A percentile compares a stretch with the other conserved stretches of the same genome.
These are phyloP conservation scores for Cerrena zonata DNA, from an alignment of 1,284 basidiomycete species.

Conservation along the genomic window DNA sequence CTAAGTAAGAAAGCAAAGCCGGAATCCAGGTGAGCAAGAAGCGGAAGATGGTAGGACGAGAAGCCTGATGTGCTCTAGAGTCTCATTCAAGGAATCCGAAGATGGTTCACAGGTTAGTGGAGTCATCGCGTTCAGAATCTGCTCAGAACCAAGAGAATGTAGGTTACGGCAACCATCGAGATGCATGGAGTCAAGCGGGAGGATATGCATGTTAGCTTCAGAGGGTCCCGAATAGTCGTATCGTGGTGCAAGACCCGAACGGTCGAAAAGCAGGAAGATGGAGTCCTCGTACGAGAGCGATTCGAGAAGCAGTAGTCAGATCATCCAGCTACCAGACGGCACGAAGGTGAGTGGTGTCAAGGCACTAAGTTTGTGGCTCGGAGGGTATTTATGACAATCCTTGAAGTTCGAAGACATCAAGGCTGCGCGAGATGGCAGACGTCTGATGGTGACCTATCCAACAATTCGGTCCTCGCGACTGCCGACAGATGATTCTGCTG, in stretches of 20 bases:
- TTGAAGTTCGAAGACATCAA: slow-evolving; percentile 70
- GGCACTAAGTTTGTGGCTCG: background rate
- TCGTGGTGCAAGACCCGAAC: slow-evolving; percentile 59
- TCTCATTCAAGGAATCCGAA: slow-evolving; percentile 58
- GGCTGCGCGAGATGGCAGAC: slow-evolving; percentile 53
- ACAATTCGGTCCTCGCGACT: slow-evolving; percentile 28
- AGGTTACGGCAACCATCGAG: slow-evolving; percentile 49
- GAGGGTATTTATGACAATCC: slow-evolving; percentile 1
- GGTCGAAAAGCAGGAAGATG: slow-evolving; percentile 54
- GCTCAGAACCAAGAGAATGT: slow-evolving; percentile 7
- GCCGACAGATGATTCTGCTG: background rate
- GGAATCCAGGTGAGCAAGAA: slow-evolving; percentile 48
- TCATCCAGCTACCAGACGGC: slow-evolving; percentile 43
- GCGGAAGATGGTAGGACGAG: slow-evolving; percentile 6
- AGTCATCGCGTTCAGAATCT: slow-evolving; percentile 25
- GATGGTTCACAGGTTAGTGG: slow-evolving; percentile 53
- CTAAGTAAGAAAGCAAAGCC: slow-evolving; percentile 32
- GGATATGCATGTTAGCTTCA: slow-evolving; percentile 65
- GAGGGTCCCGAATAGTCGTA: slow-evolving; percentile 56
- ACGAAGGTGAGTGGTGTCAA: slow-evolving; percentile 43
- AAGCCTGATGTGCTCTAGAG: slow-evolving; percentile 33
- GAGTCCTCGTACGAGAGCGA: slow-evolving; percentile 53
- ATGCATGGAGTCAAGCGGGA: slow-evolving; percentile 61
- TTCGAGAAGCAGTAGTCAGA: slow-evolving; percentile 48
- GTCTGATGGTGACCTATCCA: slow-evolving; percentile 58